These are phyloP conservation scores for Coemansia reversa DNA, from an alignment of 192 early-diverging fungal genomes.

Conservation along the genomic window DNA sequence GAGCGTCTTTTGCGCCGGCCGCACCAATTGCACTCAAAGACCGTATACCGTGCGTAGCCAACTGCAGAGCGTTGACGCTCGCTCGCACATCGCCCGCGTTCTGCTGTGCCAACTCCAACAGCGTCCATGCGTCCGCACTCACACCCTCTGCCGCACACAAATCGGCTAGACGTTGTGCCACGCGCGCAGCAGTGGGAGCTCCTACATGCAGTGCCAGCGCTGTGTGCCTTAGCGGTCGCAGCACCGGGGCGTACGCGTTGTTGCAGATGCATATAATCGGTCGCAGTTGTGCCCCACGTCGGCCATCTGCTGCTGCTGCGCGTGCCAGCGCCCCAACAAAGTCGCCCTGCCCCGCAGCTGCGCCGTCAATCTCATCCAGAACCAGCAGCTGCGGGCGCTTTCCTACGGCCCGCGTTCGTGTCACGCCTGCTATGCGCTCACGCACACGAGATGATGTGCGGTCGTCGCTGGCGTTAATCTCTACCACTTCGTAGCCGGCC, in stretches of 20 bases:
- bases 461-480: slow-evolving; percentile 98
- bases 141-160: slow-evolving; percentile 80
- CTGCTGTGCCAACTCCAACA: slow-evolving; percentile 72
- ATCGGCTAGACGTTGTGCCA: slow-evolving; percentile 75
- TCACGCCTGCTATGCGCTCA: slow-evolving; percentile 70
- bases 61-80: slow-evolving; percentile 86
- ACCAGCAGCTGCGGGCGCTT: slow-evolving; percentile 79
- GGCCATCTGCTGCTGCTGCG: slow-evolving; percentile 9
- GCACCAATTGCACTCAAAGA: slow-evolving; percentile 51
- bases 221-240: slow-evolving; percentile 79
- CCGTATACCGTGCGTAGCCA: slow-evolving; percentile 27
- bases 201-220: slow-evolving; percentile 73
- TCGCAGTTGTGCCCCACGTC: slow-evolving; percentile 61
- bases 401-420: slow-evolving; percentile 74
- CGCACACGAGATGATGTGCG: slow-evolving; percentile 75
- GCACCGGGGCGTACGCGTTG: slow-evolving; percentile 84
- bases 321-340: slow-evolving; percentile 73
- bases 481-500: slow-evolving; percentile 86
- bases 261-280: slow-evolving; percentile 99
- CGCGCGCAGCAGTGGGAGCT: slow-evolving; percentile 59
- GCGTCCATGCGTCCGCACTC: slow-evolving; percentile 67
- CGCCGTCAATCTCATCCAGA: slow-evolving; percentile 98
- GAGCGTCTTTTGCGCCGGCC: slow-evolving; percentile 80
- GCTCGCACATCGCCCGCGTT: slow-evolving; percentile 85
- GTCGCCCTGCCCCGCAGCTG: slow-evolving; percentile 62